These are phyloP conservation scores for Hyaloscypha hepaticicola DNA, from an alignment of 495 filamentous ascomycete genomes.

Conservation along the genomic window DNA sequence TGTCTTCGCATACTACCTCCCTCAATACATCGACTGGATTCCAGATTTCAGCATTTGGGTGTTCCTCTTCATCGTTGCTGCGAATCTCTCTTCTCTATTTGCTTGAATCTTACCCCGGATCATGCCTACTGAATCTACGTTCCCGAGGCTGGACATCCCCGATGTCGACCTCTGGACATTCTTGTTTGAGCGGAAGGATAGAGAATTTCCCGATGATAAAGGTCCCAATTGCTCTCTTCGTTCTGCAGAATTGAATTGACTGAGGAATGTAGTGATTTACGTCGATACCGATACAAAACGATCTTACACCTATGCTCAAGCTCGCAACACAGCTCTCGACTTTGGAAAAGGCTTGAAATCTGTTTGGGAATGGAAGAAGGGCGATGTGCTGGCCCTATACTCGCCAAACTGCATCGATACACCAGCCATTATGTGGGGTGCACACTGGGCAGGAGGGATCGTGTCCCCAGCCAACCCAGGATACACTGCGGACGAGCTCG, in stretches of 20 bases:
- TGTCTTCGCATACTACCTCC: slow-evolving; percentile 15
- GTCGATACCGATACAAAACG: slow-evolving; percentile 71
- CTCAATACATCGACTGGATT: slow-evolving; percentile 23
- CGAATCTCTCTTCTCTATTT: slow-evolving; percentile 17
- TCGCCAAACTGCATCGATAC: slow-evolving; percentile 78
- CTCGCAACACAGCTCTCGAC: slow-evolving; percentile 61
- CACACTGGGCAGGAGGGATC: slow-evolving; percentile 80
- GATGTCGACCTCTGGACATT: slow-evolving; percentile 70
- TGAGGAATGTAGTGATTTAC: slow-evolving; percentile 63
- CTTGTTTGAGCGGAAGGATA: slow-evolving; percentile 74
- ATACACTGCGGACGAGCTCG: slow-evolving; percentile 83
- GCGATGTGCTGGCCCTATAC: slow-evolving; percentile 70
- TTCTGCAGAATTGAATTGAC: not conserved
- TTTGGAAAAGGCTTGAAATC: slow-evolving; percentile 79
- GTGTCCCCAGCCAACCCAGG: slow-evolving; percentile 83
- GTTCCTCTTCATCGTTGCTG: slow-evolving; percentile 20
- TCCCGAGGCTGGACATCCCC: slow-evolving; percentile 60
- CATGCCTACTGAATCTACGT: slow-evolving; percentile 47
- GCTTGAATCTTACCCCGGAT: not conserved
- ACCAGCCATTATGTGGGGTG: slow-evolving; percentile 69
- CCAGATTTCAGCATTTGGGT: slow-evolving; percentile 23
- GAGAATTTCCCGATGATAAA: slow-evolving; percentile 65
- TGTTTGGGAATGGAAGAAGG: slow-evolving; percentile 74
- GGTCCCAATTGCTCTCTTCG: slow-evolving; percentile 37
- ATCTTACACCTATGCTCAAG: slow-evolving; percentile 69